Evolutionary conservation across 768 basidiomycete genomes (phyloP).

Genomic region (Russula sp.): DNA sequence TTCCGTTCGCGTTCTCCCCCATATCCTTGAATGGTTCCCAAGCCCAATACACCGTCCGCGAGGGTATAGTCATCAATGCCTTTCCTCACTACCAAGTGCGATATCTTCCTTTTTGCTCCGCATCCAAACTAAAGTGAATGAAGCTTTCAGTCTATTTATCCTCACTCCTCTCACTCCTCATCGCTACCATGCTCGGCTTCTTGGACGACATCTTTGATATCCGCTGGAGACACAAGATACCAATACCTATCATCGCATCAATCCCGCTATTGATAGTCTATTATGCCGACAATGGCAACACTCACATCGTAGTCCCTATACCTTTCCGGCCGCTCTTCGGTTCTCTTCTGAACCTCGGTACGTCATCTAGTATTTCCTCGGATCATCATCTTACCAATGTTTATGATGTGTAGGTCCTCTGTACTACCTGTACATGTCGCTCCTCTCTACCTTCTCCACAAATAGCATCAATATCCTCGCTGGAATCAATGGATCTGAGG

Average conservation of each 20-base stretch:
- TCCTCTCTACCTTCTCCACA: conserved; percentile 93
- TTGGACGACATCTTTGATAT: conserved; percentile 98
- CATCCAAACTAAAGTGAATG: background rate
- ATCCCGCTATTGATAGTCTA: conserved; percentile 95
- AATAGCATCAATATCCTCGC: conserved; percentile 99
- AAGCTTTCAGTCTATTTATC: conserved; percentile 91
- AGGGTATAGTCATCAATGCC: conserved; percentile 59
- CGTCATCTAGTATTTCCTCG: conserved; percentile 22
- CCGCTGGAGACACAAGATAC: conserved; percentile 95
- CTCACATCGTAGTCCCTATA: conserved; percentile 88
- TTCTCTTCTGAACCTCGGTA: conserved; percentile 82
- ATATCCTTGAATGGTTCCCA: conserved; percentile 44
- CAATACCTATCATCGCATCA: conserved; percentile 92
- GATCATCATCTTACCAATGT: conserved; percentile 4
- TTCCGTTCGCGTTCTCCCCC: conserved; percentile 90
- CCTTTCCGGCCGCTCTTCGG: conserved; percentile 68
- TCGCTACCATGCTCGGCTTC: conserved; percentile 91
- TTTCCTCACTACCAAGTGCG: conserved; percentile 75
- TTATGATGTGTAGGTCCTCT: conserved; percentile 56
- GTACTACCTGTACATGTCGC: conserved; percentile 94
- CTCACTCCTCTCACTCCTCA: conserved; percentile 82
- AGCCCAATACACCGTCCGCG: conserved; percentile 34
- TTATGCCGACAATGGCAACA: conserved; percentile 90
- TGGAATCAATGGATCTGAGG: conserved; percentile 95
- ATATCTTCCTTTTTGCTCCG: background rate